These are phyloP conservation scores for Stemphylium beticola DNA, from an alignment of 2,329 filamentous ascomycete genomes.

Conservation along the genomic window DNA sequence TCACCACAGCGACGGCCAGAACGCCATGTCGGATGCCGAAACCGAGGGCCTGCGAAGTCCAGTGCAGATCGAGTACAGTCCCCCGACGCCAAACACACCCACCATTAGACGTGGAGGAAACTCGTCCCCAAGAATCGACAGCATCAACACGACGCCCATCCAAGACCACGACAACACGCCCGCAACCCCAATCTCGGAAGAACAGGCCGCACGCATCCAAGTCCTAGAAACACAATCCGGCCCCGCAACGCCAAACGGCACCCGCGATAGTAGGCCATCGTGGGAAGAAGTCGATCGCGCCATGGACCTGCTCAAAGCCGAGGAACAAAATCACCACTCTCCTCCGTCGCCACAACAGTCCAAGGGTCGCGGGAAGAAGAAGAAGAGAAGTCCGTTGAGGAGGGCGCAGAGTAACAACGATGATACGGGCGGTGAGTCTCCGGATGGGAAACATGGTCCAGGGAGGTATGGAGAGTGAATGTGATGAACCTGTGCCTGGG, in stretches of 20 bases:
- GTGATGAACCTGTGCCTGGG: too few species aligned
- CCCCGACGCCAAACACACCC: constrained; percentile 42
- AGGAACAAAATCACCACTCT: constrained; percentile 24
- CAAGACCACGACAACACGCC: background rate
- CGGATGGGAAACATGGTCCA: background rate
- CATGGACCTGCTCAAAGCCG: constrained; percentile 40
- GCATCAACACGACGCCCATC: constrained; percentile 9
- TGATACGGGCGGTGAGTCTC: background rate
- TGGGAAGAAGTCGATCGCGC: constrained; percentile 48
- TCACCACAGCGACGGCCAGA: constrained; percentile 37
- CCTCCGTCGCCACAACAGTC: background rate
- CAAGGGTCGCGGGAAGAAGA: constrained; percentile 16
- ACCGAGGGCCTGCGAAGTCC: constrained; percentile 44
- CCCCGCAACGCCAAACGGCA: constrained; percentile 52
- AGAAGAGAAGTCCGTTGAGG: constrained; percentile 39
- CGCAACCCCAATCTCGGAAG: constrained; percentile 19
- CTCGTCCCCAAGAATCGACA: constrained; percentile 12
- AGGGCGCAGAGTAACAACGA: constrained; percentile 42
- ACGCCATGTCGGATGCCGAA: constrained; percentile 37
- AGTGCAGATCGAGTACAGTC: constrained; percentile 37
- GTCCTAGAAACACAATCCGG: constrained; percentile 52
- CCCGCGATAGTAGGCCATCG: constrained; percentile 45
- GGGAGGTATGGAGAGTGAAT: background rate
- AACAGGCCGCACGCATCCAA: constrained; percentile 37
- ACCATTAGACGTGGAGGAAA: background rate